Base-by-base conservation (phyloP, 2,329 filamentous ascomycete species). In the Fusarium miscanthi region DNA sequence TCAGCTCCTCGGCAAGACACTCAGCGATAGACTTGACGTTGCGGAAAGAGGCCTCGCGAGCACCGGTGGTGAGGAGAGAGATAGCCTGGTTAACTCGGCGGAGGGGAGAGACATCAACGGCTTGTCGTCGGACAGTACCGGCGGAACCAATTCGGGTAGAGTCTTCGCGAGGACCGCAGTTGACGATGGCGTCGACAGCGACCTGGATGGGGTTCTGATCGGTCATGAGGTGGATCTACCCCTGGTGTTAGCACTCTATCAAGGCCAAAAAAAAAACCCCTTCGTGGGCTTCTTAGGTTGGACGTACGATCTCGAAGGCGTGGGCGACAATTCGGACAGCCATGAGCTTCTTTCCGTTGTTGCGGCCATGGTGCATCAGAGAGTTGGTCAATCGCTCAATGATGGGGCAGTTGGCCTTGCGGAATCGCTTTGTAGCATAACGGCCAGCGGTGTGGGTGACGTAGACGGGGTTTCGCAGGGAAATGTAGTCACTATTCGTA, bases 321-420 rank as follows among this genome's bases (percentile, higher is more conserved):
- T 99, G 96, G 80, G 95, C 95, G 82, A 99, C 95, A 81, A 99
- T 99, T 88, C 96, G 94, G 86, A 98, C 95, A 84, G 96, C 97
- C 95, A 97, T 98, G 84, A 98, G 92, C 94, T 99, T 99, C 93
- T 99, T 99, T 88, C 96, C 96, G 93, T 98, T 99, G 94, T 99
- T 99, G 88, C 96, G 96, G 87, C 96, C 96, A 92, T 99, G 97
- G 95, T 98, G 98, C 97, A 99, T 99, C 85, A 99, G 92, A 70
- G 96, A 98, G 93, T 99, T 99, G 91, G 96, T 99, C 81, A 99
- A 92, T 86, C 96, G 95, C 93, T 99, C 96, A 85, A 99, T 98
- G 92, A 99, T 98, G 82, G 96, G 96, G 94, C 96, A 99, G 91
- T 98, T 97, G 85, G 97, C 96, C 93, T 99, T 99, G 90, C 96